Percentiles rank a stretch among this genome's conserved stretches.
These are phyloP conservation scores for Leccinellum rugosiceps DNA, from an alignment of 768 basidiomycete species.

Conservation along the genomic window DNA sequence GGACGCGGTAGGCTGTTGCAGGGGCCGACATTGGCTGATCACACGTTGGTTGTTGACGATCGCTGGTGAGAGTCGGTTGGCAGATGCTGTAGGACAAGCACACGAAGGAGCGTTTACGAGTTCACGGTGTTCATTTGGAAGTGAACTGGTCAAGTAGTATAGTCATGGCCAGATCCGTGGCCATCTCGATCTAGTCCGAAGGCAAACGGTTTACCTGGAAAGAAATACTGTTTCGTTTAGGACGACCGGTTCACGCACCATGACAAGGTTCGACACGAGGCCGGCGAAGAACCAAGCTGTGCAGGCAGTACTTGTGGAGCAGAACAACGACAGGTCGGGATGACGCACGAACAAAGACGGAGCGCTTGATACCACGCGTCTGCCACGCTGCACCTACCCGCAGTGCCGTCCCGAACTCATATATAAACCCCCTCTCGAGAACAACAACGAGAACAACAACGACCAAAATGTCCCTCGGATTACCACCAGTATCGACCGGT, in stretches of 20 bases:
- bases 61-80: not conserved
- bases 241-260: not conserved
- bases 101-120: not conserved
- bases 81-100: constrained; percentile 13
- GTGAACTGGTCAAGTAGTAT: constrained; percentile 5
- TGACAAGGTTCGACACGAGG: not conserved
- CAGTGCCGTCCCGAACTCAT: not conserved
- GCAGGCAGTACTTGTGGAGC: not conserved
- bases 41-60: constrained; percentile 7
- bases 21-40: constrained; percentile 13
- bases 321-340: not conserved
- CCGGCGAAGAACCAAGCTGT: constrained; percentile 14
- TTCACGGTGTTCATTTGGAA: constrained; percentile 22
- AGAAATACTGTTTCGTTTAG: not conserved
- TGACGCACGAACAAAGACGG: not conserved
- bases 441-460: no score
- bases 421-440: not conserved
- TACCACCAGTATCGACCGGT: constrained; percentile 56
- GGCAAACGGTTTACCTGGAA: constrained; percentile 6
- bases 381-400: constrained; percentile 1
- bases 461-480: constrained; percentile 40
- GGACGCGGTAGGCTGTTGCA: not conserved
- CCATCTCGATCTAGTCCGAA: constrained; percentile 17
- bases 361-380: constrained; percentile 8
- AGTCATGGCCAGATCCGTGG: not conserved